Evolutionary conservation across 208 protist genomes (phyloP).

Genomic region (Leishmania turanica): DNA sequence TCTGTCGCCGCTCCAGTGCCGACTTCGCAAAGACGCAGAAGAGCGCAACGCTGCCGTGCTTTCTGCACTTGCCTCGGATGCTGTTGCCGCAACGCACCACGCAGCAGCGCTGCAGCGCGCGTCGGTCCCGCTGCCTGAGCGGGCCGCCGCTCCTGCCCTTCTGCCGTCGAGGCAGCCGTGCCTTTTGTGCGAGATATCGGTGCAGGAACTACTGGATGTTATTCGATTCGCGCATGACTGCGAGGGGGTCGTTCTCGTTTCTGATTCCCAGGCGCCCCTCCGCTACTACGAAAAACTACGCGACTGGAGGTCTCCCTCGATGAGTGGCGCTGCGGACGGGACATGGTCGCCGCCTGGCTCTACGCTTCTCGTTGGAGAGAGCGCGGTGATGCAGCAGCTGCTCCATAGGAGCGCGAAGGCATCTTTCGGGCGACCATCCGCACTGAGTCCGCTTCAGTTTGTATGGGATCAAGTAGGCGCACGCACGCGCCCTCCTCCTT

Average conservation of each 20-base stretch:
- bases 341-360: neutral
- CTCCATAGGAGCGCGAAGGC: neutral
- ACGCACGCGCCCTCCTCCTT: neutral
- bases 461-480: neutral
- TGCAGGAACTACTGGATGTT: conserved; percentile 11
- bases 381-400: neutral
- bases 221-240: conserved; percentile 16
- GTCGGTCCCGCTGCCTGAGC: neutral
- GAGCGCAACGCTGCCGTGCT: neutral
- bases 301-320: neutral
- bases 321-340: no score
- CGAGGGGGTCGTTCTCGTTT: conserved; percentile 6
- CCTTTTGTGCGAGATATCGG: neutral
- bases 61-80: neutral
- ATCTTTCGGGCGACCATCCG: neutral
- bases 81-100: neutral
- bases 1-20: neutral
- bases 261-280: no score
- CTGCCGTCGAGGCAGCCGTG: neutral
- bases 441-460: neutral
- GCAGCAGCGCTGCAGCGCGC: neutral
- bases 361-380: neutral
- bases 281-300: neutral
- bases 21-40: neutral
- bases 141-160: no score